phyloP scores from a whole-genome alignment of 176 grass and related monocot genomes.

The Rhipidocladum racemiflorum region DNA sequence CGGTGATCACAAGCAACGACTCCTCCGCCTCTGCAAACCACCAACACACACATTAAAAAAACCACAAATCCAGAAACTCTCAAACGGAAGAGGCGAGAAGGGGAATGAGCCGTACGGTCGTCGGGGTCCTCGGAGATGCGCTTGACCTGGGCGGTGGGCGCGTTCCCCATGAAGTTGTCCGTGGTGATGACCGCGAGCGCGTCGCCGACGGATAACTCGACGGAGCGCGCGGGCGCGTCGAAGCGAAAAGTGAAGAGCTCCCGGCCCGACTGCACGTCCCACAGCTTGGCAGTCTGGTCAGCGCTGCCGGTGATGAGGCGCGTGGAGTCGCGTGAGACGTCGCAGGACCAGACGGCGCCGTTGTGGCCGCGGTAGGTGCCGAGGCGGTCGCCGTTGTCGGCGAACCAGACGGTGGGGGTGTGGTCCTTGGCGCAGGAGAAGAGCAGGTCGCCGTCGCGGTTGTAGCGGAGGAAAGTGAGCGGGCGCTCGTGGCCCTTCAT shows the following conservation, averaged over 20 bases:
- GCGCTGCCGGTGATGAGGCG: conserved; percentile 73
- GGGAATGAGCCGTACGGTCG: conserved; percentile 46
- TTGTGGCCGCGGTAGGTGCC: conserved; percentile 97
- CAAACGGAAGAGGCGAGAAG: neutral
- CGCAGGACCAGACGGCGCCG: conserved; percentile 90
- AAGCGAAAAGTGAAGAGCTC: conserved; percentile 80
- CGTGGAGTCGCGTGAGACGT: conserved; percentile 78
- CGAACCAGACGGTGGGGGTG: conserved; percentile 81
- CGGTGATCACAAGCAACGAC: conserved; percentile 64
- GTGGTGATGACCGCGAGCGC: conserved; percentile 69
- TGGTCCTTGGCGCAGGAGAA: conserved; percentile 98
- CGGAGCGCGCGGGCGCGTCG: conserved; percentile 70
- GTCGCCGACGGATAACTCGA: conserved; percentile 69
- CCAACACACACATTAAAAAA: neutral
- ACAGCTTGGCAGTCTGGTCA: conserved; percentile 79
- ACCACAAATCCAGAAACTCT: neutral
- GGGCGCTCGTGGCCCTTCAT: conserved; percentile 97
- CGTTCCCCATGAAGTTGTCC: conserved; percentile 80
- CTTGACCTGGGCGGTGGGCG: conserved; percentile 82
- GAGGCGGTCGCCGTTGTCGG: conserved; percentile 74
- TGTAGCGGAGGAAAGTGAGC: conserved; percentile 89
- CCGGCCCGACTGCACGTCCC: conserved; percentile 68
- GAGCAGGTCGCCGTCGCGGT: conserved; percentile 86
- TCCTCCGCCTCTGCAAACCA: conserved; percentile 69
- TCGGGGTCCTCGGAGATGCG: conserved; percentile 55